Conservation (phyloP, 2,329 filamentous ascomycete species). For the Pyrenophora seminiperda region DNA sequence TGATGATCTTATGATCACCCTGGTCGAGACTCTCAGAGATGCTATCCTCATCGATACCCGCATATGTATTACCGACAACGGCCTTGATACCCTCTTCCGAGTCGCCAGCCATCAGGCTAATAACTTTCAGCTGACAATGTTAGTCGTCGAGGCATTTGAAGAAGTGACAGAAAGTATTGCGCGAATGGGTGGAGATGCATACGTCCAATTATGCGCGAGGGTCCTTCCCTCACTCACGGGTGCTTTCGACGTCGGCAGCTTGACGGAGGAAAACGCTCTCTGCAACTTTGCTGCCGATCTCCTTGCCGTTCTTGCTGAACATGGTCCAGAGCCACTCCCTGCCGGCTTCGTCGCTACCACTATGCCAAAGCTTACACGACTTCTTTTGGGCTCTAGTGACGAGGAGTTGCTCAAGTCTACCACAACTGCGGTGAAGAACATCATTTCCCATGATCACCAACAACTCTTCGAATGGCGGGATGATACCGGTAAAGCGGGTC, state of each 20-base stretch:
- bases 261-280: constrained; percentile 83
- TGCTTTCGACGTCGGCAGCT: constrained; percentile 83
- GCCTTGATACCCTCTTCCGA: constrained; percentile 83
- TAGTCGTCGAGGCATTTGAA: constrained; percentile 90
- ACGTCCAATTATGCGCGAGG: constrained; percentile 79
- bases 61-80: constrained; percentile 74
- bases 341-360: constrained; percentile 82
- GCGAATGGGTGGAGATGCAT: constrained; percentile 68
- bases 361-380: constrained; percentile 82
- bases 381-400: constrained; percentile 83
- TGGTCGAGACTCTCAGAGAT: constrained; percentile 84
- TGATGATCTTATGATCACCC: constrained; percentile 87
- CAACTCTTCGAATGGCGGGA: constrained; percentile 90
- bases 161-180: constrained; percentile 76
- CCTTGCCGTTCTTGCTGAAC: constrained; percentile 77
- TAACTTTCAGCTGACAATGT: constrained; percentile 88
- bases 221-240: constrained; percentile 86
- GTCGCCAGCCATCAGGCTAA: constrained; percentile 85
- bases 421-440: constrained; percentile 84
- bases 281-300: constrained; percentile 88
- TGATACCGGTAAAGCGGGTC: constrained; percentile 74
- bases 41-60: constrained; percentile 79
- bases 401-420: constrained; percentile 86
- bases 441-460: constrained; percentile 85
- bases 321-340: constrained; percentile 83